Evolutionary conservation across 2,329 filamentous ascomycete species (phyloP).

Genomic region (Talaromyces pinophilus): DNA sequence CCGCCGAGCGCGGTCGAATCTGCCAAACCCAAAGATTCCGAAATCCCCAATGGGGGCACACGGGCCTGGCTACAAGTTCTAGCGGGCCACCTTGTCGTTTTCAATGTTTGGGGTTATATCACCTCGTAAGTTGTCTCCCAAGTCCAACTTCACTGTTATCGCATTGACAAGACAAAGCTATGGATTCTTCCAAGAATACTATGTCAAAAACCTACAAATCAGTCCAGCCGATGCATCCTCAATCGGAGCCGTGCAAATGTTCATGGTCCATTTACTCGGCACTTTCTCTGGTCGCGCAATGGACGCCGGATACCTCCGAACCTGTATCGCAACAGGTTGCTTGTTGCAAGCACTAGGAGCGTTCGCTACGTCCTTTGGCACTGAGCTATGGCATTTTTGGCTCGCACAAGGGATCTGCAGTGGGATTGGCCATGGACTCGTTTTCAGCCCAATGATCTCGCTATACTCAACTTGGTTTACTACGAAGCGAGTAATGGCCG

Average conservation of each 20-base stretch:
- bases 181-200: slow-evolving; percentile 40
- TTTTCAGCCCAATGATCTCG: slow-evolving; percentile 43
- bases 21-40: not conserved
- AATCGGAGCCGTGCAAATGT: slow-evolving; percentile 19
- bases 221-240: slow-evolving; percentile 39
- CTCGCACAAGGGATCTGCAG: slow-evolving; percentile 48
- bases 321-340: slow-evolving; percentile 31
- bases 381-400: slow-evolving; percentile 48
- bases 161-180: slow-evolving; percentile 31
- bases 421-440: slow-evolving; percentile 47
- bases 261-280: slow-evolving; percentile 15
- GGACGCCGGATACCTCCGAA: slow-evolving; percentile 17
- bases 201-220: slow-evolving; percentile 47
- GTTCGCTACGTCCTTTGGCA: slow-evolving; percentile 7
- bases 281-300: slow-evolving; percentile 18
- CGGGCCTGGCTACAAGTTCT: slow-evolving; percentile 20
- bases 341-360: slow-evolving; percentile 14
- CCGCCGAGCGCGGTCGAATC: not conserved
- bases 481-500: slow-evolving; percentile 39
- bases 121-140: slow-evolving; percentile 55
- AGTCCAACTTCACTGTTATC: not conserved
- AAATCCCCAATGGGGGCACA: slow-evolving; percentile 16
- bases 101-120: slow-evolving; percentile 20
- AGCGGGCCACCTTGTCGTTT: slow-evolving; percentile 13
- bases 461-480: slow-evolving; percentile 18